A percentile compares a stretch with the other conserved stretches of the same genome.
phyloP scores from a whole-genome alignment of 306 rosid species.

The Oxytropis ochrocephala region DNA sequence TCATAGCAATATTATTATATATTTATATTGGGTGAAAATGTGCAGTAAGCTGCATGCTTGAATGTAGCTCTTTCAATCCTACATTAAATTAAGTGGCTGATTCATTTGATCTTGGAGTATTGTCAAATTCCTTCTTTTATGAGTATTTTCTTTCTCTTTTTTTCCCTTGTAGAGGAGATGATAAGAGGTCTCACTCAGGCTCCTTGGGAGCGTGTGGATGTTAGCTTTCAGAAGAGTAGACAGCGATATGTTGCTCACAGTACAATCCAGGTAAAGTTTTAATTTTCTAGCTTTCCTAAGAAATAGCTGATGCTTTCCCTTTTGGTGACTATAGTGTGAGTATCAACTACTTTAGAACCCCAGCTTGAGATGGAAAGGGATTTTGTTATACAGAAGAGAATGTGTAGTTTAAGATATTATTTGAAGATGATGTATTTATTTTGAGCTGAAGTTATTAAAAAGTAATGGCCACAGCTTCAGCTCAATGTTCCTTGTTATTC shows the following conservation, averaged over 20 bases:
- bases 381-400: background rate
- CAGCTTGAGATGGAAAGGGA: background rate
- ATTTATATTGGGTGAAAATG: background rate
- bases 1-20: background rate
- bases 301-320: background rate
- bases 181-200: conserved; percentile 82
- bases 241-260: conserved; percentile 83
- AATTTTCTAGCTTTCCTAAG: background rate
- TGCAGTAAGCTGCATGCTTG: background rate
- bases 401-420: background rate
- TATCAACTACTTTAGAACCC: background rate
- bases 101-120: conserved; percentile 1
- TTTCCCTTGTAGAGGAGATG: conserved; percentile 63
- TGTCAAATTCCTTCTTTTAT: conserved; percentile 6
- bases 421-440: background rate
- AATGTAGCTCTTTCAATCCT: background rate
- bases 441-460: background rate
- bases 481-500: background rate
- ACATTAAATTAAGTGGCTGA: background rate
- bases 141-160: background rate
- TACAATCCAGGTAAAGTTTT: conserved; percentile 80
- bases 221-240: conserved; percentile 77
- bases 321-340: conserved; percentile 4
- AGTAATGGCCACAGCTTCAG: background rate
- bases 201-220: conserved; percentile 94